Base-by-base conservation (phyloP, 208 protist genomes). In the Wallacemonas collosoma region DNA sequence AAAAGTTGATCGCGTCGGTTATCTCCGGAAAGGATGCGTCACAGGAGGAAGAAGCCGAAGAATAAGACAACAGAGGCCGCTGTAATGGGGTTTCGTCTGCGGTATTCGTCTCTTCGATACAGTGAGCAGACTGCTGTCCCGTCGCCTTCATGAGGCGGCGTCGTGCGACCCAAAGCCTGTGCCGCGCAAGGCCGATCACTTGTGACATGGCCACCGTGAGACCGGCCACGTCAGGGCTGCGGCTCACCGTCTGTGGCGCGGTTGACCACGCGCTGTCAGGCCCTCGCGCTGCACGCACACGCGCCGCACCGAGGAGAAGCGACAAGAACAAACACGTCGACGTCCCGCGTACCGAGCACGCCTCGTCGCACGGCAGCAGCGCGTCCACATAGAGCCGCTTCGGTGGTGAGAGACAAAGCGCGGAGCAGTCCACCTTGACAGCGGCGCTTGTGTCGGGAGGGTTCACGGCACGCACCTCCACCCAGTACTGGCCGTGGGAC, bases 351-450 rank as follows among this genome's bases (percentile, higher is more conserved):
- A 71, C n/a, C 47, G 61, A 71, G 72, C 74, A 80, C 35, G 82
- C 63, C 75, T 93, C 88, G 55, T 90, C 88, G 26, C 76, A 83
- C 15, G 88, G 88, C 60, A 93, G 53, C 26, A 93, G 72, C 11
- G 85, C 64, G 57, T 93, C 88, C 63, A 85, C 66, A 62, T 81
- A 69, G 26, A 89, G 57, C 5, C 44, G 65, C 2, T 45, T 41
- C 2, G 85, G 79, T 11, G 88, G 83, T 36, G 66, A 38, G 15
- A 92, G 75, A 43, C 48, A 41, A 62, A 89, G n/a, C 17, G 38
- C 65, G 2, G 81, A 79, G 1, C 79, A 77, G 60, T 86, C 82
- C 1, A 90, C 72, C 45, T 50, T 50, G 26, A 26, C 26, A 26
- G 26, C 26, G 26, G 26, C 26, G 26, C 26, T 26, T 26, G 26